phyloP scores from a whole-genome alignment of 805 yeast genomes.

The Ogataea angusta region DNA sequence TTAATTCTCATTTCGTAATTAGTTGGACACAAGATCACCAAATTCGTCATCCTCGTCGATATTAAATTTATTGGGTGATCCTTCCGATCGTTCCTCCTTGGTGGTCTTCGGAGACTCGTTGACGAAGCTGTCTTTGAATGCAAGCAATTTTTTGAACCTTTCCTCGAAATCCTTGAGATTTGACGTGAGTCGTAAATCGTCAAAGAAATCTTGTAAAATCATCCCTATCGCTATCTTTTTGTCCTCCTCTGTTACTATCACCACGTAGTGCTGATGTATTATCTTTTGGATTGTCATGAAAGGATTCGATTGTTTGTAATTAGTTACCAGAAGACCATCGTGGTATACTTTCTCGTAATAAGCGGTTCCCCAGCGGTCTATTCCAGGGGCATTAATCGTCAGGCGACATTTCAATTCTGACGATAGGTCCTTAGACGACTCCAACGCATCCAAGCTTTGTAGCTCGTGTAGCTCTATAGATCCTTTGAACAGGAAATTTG shows the following conservation, averaged over 20 bases:
- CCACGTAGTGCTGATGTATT: constrained; percentile 21
- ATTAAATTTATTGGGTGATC: constrained; percentile 7
- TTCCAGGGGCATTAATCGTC: constrained; percentile 12
- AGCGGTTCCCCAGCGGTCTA: constrained; percentile 16
- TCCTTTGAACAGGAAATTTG: constrained; percentile 23
- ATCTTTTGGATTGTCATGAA: constrained; percentile 25
- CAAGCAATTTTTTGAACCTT: constrained; percentile 15
- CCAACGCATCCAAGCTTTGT: constrained; percentile 17
- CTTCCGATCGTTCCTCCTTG: not conserved
- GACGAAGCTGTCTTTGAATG: constrained; percentile 11
- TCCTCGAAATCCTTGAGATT: constrained; percentile 21
- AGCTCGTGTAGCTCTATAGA: constrained; percentile 23
- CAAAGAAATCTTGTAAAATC: constrained; percentile 26
- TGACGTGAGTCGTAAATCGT: constrained; percentile 22
- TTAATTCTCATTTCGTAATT: not conserved
- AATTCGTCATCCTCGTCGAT: constrained; percentile 22
- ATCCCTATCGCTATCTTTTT: constrained; percentile 25
- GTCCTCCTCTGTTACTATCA: constrained; percentile 17
- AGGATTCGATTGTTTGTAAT: constrained; percentile 12
- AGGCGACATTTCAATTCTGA: constrained; percentile 19
- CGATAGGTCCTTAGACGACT: constrained; percentile 14
- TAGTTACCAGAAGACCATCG: constrained; percentile 12
- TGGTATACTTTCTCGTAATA: constrained; percentile 13
- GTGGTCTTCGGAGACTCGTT: not conserved
- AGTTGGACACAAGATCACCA: constrained; percentile 29